A percentile compares a stretch with the other conserved stretches of the same genome.
phyloP scores from a whole-genome alignment of 164 flowering plant genomes.

The Magnolia changhungtana region DNA sequence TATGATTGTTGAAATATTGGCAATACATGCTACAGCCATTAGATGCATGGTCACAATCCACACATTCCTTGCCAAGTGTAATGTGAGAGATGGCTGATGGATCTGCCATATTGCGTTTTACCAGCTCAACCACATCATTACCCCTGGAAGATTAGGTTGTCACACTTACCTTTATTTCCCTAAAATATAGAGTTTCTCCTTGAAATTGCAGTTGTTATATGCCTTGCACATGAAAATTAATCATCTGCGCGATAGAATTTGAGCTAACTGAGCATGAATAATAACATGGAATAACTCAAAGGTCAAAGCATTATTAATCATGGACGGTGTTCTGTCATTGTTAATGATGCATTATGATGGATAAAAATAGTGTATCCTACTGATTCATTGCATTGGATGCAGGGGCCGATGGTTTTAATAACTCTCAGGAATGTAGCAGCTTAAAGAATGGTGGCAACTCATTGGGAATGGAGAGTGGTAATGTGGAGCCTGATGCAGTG shows the following conservation, averaged over 20 bases:
- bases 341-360: not conserved
- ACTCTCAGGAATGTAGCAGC: slow-evolving; percentile 23
- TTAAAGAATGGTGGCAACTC: slow-evolving; percentile 19
- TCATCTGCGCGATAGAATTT: not conserved
- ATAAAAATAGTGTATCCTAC: not conserved
- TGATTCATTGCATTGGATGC: not conserved
- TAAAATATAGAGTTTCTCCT: not conserved
- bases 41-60: too few species aligned
- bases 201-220: not conserved
- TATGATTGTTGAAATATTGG: too few species aligned
- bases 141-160: not conserved
- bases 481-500: slow-evolving; percentile 25
- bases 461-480: slow-evolving; percentile 15
- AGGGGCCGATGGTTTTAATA: slow-evolving; percentile 27
- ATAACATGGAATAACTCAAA: not conserved
- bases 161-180: not conserved
- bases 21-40: too few species aligned
- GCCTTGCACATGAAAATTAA: not conserved
- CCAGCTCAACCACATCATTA: not conserved
- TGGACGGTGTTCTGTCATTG: not conserved
- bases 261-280: not conserved
- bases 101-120: not conserved
- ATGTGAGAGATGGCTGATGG: too few species aligned
- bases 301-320: not conserved
- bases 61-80: too few species aligned